phyloP scores from a whole-genome alignment of 306 rosid species.

The Astragalus membranaceus region DNA sequence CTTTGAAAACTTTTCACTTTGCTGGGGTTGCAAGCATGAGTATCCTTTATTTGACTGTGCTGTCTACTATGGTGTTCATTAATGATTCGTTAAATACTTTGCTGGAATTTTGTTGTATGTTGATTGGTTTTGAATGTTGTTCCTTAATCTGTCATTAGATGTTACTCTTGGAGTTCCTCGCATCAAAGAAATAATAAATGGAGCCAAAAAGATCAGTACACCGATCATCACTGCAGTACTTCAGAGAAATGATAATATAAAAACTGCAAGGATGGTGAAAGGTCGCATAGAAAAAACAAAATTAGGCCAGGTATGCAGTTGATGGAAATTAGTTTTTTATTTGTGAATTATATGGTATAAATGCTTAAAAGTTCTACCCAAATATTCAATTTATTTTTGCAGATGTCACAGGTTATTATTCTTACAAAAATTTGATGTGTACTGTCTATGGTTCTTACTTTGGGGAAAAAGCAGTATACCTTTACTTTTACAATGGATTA shows the following conservation, averaged over 20 bases:
- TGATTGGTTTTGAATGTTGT: conserved; percentile 28
- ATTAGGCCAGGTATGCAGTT: conserved; percentile 66
- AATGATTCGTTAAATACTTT: not conserved
- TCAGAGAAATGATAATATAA: conserved; percentile 43
- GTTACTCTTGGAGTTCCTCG: conserved; percentile 96
- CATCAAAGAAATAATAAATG: conserved; percentile 88
- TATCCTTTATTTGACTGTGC: conserved; percentile 52
- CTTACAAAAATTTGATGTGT: too few relatives aligned
- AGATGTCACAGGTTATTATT: too few relatives aligned
- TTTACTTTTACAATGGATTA: too few relatives aligned
- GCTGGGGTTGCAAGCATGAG: conserved; percentile 99
- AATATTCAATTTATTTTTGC: not conserved
- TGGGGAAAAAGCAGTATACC: too few relatives aligned
- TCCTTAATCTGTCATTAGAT: conserved; percentile 58
- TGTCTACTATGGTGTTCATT: not conserved
- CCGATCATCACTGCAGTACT: conserved; percentile 85
- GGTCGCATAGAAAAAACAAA: conserved; percentile 92
- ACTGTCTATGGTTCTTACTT: too few relatives aligned
- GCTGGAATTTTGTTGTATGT: not conserved
- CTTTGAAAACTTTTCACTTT: conserved; percentile 90
- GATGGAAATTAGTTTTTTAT: not conserved
- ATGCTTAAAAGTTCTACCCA: not conserved
- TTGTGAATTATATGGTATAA: not conserved
- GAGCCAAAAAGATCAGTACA: conserved; percentile 64
- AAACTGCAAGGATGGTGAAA: conserved; percentile 58